Percentiles rank a stretch among this genome's conserved stretches.
Evolutionary conservation across 352 stramenopile genomes (phyloP).

Genomic region (Phytophthora citrophthora): DNA sequence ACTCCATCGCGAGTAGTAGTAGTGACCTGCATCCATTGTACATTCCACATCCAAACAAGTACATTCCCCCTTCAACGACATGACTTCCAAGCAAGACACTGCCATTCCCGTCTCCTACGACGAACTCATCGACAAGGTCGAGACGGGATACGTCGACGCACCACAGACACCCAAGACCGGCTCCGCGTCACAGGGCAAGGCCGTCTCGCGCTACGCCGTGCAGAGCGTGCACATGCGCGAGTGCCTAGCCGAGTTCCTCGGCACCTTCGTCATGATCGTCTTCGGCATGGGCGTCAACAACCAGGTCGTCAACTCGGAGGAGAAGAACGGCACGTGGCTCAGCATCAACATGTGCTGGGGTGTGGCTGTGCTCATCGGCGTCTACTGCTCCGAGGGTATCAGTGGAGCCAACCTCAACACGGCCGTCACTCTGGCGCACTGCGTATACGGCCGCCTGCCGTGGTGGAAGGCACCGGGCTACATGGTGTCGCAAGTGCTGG

Average conservation of each 20-base stretch:
- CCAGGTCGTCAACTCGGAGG: constrained; percentile 46
- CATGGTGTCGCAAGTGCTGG: constrained; percentile 48
- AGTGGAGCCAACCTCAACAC: no score
- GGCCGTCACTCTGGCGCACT: background rate
- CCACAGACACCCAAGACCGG: constrained; percentile 29
- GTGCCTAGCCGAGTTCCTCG: constrained; percentile 53
- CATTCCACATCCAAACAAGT: no score
- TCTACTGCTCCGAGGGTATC: no score
- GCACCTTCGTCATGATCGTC: constrained; percentile 29
- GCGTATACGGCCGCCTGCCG: constrained; percentile 4
- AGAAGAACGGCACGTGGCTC: background rate
- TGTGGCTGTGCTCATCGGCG: no score
- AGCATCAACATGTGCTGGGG: no score
- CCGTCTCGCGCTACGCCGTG: constrained; percentile 34
- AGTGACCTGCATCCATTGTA: no score
- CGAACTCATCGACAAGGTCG: constrained; percentile 14
- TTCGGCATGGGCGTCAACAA: constrained; percentile 61
- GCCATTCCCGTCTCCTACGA: background rate
- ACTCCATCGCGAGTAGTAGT: no score
- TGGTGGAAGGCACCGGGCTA: constrained; percentile 48
- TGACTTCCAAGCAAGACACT: background rate
- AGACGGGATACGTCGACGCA: constrained; percentile 22
- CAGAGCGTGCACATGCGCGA: constrained; percentile 42
- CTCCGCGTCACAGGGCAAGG: constrained; percentile 39
- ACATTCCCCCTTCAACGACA: background rate